These are phyloP conservation scores for Mrakia hoshinonis DNA, from an alignment of 768 basidiomycete genomes.

Conservation along the genomic window DNA sequence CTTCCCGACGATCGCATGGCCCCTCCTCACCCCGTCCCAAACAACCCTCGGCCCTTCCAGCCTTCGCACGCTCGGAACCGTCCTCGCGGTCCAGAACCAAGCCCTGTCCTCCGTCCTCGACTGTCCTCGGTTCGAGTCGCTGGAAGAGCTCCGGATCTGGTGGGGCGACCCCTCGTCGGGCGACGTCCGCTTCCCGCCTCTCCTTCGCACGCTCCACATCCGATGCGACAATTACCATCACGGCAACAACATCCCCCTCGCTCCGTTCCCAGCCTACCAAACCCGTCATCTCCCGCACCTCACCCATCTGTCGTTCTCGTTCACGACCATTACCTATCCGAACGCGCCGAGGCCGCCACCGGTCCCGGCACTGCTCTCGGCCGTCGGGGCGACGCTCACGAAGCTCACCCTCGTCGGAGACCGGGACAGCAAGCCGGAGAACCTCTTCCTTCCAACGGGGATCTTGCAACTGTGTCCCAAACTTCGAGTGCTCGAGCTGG, in stretches of 20 bases:
- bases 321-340: slow-evolving; percentile 18
- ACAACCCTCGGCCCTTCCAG: neutral
- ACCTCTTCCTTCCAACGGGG: neutral
- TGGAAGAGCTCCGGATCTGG: slow-evolving; percentile 15
- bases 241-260: slow-evolving; percentile 7
- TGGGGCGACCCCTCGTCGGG: slow-evolving; percentile 17
- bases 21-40: neutral
- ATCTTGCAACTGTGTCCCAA: neutral
- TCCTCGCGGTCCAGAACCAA: slow-evolving; percentile 14
- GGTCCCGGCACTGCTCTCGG: neutral
- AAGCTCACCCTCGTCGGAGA: neutral
- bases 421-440: neutral
- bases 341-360: neutral
- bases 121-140: neutral
- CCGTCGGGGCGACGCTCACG: neutral
- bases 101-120: neutral
- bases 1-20: slow-evolving; percentile 11
- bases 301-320: slow-evolving; percentile 2
- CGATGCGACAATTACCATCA: slow-evolving; percentile 24
- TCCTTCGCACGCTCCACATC: slow-evolving; percentile 12
- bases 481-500: slow-evolving; percentile 10
- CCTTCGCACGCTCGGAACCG: neutral
- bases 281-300: neutral
- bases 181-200: neutral
- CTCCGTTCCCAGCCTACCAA: neutral